phyloP scores from a whole-genome alignment of 2,329 filamentous ascomycete genomes.

The Ramularia endophylla region DNA sequence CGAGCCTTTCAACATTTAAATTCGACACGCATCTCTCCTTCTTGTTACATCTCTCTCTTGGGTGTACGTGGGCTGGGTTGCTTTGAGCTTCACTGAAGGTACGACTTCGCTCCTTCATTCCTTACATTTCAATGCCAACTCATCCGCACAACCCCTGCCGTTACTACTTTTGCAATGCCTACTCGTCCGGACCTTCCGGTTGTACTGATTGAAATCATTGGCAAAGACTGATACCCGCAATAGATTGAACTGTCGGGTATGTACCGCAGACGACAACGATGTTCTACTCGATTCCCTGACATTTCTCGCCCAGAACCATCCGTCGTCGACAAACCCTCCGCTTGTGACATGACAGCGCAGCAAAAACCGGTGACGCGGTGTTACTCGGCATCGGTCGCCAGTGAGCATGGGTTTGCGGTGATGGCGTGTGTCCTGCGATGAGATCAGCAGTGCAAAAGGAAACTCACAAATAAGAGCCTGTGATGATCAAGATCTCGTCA shows the following conservation, averaged over 20 bases:
- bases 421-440: neutral
- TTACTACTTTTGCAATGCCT: too few relatives aligned
- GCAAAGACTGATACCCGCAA: too few relatives aligned
- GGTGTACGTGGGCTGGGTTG: too few relatives aligned
- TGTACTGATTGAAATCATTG: too few relatives aligned
- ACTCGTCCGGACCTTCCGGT: too few relatives aligned
- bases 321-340: neutral
- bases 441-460: neutral
- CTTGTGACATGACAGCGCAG: neutral
- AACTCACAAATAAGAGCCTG: neutral
- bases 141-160: too few relatives aligned
- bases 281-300: neutral
- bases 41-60: too few relatives aligned
- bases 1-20: too few relatives aligned
- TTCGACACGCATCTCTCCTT: too few relatives aligned
- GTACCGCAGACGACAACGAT: neutral
- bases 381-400: neutral
- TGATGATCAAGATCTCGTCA: neutral
- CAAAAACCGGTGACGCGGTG: neutral
- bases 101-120: too few relatives aligned
- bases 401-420: slow-evolving; percentile 1
- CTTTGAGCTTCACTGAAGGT: too few relatives aligned
- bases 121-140: too few relatives aligned
- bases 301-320: neutral
- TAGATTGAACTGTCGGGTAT: neutral